phyloP scores from a whole-genome alignment of 2,329 filamentous ascomycete species.

The Penicillium sp. region DNA sequence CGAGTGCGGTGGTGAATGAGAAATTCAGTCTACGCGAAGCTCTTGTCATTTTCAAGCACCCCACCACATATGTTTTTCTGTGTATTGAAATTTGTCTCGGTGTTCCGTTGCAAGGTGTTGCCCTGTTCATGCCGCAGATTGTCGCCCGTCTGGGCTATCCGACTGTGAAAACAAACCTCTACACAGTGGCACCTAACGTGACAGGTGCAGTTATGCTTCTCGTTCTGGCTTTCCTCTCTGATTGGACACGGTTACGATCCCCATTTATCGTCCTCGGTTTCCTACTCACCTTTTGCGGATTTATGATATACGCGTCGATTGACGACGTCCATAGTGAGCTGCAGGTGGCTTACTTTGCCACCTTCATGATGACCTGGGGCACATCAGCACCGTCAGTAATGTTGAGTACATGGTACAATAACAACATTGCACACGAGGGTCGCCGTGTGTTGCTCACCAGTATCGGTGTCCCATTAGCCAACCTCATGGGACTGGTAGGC shows the following conservation, averaged over 20 bases:
- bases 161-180: slow-evolving; percentile 71
- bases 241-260: slow-evolving; percentile 65
- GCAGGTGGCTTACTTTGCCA: slow-evolving; percentile 71
- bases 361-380: slow-evolving; percentile 82
- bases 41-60: slow-evolving; percentile 54
- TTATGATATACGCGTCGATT: slow-evolving; percentile 75
- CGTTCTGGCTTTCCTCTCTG: slow-evolving; percentile 69
- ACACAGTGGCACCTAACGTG: slow-evolving; percentile 78
- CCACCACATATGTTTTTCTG: slow-evolving; percentile 56
- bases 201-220: slow-evolving; percentile 71
- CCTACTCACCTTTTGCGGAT: slow-evolving; percentile 71
- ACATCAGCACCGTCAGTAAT: slow-evolving; percentile 73
- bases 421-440: slow-evolving; percentile 77
- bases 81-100: slow-evolving; percentile 60
- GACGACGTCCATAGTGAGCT: slow-evolving; percentile 60
- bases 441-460: slow-evolving; percentile 69
- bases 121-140: slow-evolving; percentile 61
- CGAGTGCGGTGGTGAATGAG: slow-evolving; percentile 63
- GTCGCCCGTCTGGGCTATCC: slow-evolving; percentile 53
- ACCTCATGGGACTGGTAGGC: slow-evolving; percentile 71
- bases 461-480: slow-evolving; percentile 72
- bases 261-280: slow-evolving; percentile 76
- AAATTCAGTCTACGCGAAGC: slow-evolving; percentile 55
- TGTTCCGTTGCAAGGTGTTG: slow-evolving; percentile 58
- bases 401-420: slow-evolving; percentile 70